Evolutionary conservation across 2,329 filamentous ascomycete genomes (phyloP).

Genomic region (Arthroderma uncinatum): DNA sequence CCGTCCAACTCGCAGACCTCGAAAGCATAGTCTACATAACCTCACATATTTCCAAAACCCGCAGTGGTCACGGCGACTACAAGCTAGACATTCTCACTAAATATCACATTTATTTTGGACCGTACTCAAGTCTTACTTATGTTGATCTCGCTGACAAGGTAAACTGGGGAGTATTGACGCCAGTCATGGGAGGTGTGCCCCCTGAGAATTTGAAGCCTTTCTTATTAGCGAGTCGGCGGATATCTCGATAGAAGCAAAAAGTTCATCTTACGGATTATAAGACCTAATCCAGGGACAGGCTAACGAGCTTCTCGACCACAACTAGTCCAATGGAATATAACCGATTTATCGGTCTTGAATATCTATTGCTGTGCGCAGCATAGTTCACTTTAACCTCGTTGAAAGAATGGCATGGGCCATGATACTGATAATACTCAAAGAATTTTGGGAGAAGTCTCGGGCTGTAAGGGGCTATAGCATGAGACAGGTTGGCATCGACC

Average conservation of each 20-base stretch:
- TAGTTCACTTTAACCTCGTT: no score
- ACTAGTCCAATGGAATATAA: not conserved
- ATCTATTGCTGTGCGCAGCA: no score
- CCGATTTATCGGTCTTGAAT: no score
- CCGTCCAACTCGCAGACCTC: slow-evolving; percentile 19
- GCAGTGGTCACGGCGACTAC: slow-evolving; percentile 8
- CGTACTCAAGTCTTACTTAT: slow-evolving; percentile 13
- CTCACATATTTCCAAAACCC: slow-evolving; percentile 9
- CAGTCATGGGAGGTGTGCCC: slow-evolving; percentile 13
- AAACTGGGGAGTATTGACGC: slow-evolving; percentile 7
- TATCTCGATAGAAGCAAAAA: slow-evolving; percentile 21
- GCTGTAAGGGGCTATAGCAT: no score
- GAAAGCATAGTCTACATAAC: slow-evolving; percentile 15
- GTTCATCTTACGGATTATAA: slow-evolving; percentile 36
- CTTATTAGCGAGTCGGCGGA: slow-evolving; percentile 18
- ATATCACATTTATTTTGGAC: slow-evolving; percentile 8
- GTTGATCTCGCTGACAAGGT: slow-evolving; percentile 13
- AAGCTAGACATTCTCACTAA: slow-evolving; percentile 7
- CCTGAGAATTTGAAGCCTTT: slow-evolving; percentile 22
- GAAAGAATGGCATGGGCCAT: no score
- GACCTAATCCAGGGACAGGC: slow-evolving; percentile 34
- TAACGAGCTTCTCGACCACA: slow-evolving; percentile 17
- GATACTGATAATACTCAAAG: no score
- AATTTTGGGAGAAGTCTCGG: no score
- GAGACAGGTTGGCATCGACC: no score